Evolutionary conservation across 768 basidiomycete species (phyloP).

Genomic region (Trametes elegans): DNA sequence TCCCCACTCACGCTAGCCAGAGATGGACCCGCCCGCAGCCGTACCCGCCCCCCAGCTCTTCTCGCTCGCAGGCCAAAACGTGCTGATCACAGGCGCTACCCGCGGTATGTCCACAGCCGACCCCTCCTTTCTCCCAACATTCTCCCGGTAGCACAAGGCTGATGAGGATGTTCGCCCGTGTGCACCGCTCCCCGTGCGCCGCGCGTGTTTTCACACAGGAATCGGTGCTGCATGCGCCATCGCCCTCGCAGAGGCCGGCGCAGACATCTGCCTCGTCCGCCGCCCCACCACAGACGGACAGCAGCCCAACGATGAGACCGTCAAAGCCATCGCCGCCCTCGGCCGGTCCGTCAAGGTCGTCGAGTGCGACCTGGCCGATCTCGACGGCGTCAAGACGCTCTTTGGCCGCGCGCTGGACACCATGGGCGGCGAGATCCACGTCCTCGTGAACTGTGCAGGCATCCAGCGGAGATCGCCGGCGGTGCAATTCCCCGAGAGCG

Average conservation of each 20-base stretch:
- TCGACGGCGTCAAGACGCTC: conserved; percentile 47
- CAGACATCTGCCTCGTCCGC: conserved; percentile 46
- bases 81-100: conserved; percentile 78
- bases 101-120: conserved; percentile 60
- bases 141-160: background rate
- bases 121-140: conserved; percentile 1
- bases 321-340: conserved; percentile 35
- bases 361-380: conserved; percentile 55
- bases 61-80: conserved; percentile 62
- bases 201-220: conserved; percentile 35
- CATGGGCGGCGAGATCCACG: conserved; percentile 54
- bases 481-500: conserved; percentile 61
- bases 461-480: conserved; percentile 59
- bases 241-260: conserved; percentile 55
- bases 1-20: background rate
- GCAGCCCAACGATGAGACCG: conserved; percentile 32
- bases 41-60: conserved; percentile 58
- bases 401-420: conserved; percentile 46
- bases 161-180: background rate
- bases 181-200: conserved; percentile 4
- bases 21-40: conserved; percentile 55
- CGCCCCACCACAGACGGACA: conserved; percentile 34
- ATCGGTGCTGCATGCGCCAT: conserved; percentile 55
- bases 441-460: conserved; percentile 70
- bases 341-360: conserved; percentile 42